Conservation (phyloP, 331 rosid genomes). For the Ulmus americana region DNA sequence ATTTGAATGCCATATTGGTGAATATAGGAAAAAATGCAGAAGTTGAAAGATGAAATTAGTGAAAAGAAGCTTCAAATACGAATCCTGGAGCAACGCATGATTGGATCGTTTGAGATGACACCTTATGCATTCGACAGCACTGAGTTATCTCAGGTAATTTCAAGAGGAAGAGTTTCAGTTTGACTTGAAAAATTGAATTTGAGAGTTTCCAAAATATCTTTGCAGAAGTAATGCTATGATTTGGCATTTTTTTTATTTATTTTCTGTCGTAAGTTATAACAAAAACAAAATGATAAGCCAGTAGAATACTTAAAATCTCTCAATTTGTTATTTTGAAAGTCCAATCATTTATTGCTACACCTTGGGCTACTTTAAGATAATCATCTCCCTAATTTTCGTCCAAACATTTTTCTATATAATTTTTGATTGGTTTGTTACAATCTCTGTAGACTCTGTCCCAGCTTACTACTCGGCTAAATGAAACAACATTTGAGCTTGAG, state of each 20-base stretch:
- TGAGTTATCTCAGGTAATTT: conserved; percentile 62
- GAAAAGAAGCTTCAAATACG: conserved; percentile 72
- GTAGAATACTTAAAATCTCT: too few species aligned
- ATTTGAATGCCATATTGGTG: conserved; percentile 26
- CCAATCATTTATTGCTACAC: too few species aligned
- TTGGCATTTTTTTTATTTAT: not conserved
- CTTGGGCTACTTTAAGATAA: not conserved
- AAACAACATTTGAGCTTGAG: conserved; percentile 79
- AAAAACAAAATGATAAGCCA: too few species aligned
- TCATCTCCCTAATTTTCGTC: not conserved
- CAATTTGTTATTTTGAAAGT: too few species aligned
- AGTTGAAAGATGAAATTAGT: conserved; percentile 64
- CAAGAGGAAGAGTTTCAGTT: conserved; percentile 1
- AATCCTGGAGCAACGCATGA: conserved; percentile 72
- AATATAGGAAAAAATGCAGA: conserved; percentile 58
- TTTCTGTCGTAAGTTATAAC: not conserved
- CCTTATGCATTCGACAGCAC: conserved; percentile 41
- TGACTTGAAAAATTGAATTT: conserved; percentile 5
- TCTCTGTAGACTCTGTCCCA: conserved; percentile 57
- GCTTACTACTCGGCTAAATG: conserved; percentile 63
- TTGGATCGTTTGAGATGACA: conserved; percentile 52
- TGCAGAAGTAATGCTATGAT: too few species aligned
- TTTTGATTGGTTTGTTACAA: conserved; percentile 22
- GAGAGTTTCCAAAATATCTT: not conserved
- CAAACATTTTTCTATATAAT: not conserved